Percentiles rank a stretch among this genome's conserved stretches.
These are phyloP conservation scores for Pseudogymnoascus sp. DNA, from an alignment of 2,329 filamentous ascomycete species.

Conservation along the genomic window DNA sequence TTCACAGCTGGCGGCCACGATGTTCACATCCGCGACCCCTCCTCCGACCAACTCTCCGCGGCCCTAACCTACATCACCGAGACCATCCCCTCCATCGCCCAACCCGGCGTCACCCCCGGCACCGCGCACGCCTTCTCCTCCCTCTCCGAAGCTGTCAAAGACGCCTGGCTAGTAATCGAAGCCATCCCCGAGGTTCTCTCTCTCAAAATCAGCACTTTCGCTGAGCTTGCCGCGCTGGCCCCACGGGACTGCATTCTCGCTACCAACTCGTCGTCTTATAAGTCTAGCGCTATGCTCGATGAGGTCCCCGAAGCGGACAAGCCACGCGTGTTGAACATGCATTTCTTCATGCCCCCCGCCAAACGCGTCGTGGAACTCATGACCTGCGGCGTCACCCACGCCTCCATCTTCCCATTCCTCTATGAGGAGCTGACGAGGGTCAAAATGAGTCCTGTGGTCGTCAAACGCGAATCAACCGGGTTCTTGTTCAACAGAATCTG, in stretches of 20 bases:
- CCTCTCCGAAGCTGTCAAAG: conserved; percentile 23
- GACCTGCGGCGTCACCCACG: conserved; percentile 32
- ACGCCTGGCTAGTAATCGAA: conserved; percentile 35
- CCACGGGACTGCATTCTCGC: conserved; percentile 36
- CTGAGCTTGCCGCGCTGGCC: conserved; percentile 35
- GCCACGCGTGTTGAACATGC: conserved; percentile 37
- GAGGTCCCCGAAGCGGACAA: conserved; percentile 31
- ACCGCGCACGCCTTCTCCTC: conserved; percentile 17
- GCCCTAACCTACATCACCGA: conserved; percentile 37
- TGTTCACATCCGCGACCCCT: conserved; percentile 40
- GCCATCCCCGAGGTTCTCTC: conserved; percentile 39
- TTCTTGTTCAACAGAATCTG: conserved; percentile 39
- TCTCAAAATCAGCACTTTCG: conserved; percentile 37
- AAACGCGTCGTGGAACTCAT: conserved; percentile 34
- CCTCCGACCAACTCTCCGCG: conserved; percentile 31
- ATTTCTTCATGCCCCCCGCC: conserved; percentile 35
- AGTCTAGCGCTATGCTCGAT: conserved; percentile 38
- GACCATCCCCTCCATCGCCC: conserved; percentile 28
- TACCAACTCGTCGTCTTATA: conserved; percentile 44
- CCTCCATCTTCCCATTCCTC: conserved; percentile 28
- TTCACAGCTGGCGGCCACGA: conserved; percentile 40
- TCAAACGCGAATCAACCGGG: conserved; percentile 33
- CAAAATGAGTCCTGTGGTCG: conserved; percentile 35
- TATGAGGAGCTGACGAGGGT: conserved; percentile 28
- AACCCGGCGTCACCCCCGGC: neutral